Percentiles rank a stretch among this genome's conserved stretches.
These are phyloP conservation scores for Trichoderma koningiopsis DNA, from an alignment of 2,329 filamentous ascomycete species.

Conservation along the genomic window DNA sequence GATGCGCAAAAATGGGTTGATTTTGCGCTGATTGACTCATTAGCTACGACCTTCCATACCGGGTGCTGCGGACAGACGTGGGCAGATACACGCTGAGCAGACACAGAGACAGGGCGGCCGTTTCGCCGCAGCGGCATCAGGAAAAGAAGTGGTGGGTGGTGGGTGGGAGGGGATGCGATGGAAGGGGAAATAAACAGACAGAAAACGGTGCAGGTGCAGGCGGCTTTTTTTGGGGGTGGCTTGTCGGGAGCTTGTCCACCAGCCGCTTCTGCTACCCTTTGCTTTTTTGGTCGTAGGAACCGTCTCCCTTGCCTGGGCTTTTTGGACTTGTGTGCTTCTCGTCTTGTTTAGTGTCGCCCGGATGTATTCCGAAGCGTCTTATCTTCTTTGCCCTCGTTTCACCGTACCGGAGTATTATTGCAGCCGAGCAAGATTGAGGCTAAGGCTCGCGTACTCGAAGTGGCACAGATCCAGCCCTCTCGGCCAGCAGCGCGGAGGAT, in stretches of 20 bases:
- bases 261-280: background rate
- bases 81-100: background rate
- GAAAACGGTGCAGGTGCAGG: background rate
- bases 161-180: background rate
- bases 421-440: background rate
- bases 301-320: background rate
- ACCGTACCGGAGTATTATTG: background rate
- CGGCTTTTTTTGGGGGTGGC: conserved; percentile 3
- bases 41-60: conserved; percentile 24
- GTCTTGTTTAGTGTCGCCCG: conserved; percentile 6
- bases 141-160: background rate
- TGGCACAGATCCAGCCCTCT: background rate
- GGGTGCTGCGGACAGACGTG: background rate
- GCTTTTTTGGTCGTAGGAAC: background rate
- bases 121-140: background rate
- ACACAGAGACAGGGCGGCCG: conserved; percentile 1
- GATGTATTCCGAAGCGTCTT: background rate
- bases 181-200: background rate
- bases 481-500: background rate
- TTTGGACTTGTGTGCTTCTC: background rate
- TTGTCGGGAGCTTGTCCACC: conserved; percentile 19
- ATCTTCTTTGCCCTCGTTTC: background rate
- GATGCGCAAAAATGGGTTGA: background rate
- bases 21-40: background rate
- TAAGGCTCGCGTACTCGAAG: background rate